phyloP scores from a whole-genome alignment of 2,329 filamentous ascomycete genomes.

The Talaromyces albobiverticillius region DNA sequence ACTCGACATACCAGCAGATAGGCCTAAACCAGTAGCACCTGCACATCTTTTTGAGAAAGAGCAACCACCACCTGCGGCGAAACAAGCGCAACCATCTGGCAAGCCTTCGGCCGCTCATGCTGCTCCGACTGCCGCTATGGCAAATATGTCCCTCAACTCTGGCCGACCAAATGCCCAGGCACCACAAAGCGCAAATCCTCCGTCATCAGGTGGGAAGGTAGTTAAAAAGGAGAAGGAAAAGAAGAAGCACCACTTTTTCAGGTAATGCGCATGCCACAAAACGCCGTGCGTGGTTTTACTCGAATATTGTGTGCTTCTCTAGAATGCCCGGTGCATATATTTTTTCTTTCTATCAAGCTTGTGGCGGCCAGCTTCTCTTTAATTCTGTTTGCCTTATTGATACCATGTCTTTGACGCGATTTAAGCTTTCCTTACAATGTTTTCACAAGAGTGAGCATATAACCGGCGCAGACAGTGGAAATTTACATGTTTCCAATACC shows the following conservation, averaged over 20 bases:
- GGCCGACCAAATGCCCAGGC: constrained; percentile 31
- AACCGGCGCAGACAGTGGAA: constrained; percentile 3
- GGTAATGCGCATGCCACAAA: constrained; percentile 20
- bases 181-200: constrained; percentile 15
- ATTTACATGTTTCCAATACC: not conserved
- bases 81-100: constrained; percentile 22
- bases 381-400: constrained; percentile 28
- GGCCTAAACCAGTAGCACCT: constrained; percentile 76
- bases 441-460: constrained; percentile 1
- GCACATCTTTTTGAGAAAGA: constrained; percentile 80
- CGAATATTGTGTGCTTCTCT: constrained; percentile 57
- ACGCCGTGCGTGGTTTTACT: constrained; percentile 32
- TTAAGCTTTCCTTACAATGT: constrained; percentile 2
- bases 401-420: constrained; percentile 26
- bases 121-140: constrained; percentile 31
- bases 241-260: constrained; percentile 59
- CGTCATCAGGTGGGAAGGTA: constrained; percentile 41
- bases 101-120: constrained; percentile 4
- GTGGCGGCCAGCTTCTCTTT: constrained; percentile 19
- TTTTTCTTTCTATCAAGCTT: constrained; percentile 15
- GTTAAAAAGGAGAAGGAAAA: constrained; percentile 57
- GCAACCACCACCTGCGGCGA: constrained; percentile 41
- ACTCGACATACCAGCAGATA: constrained; percentile 77
- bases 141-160: constrained; percentile 33
- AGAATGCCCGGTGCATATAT: constrained; percentile 6